Evolutionary conservation across 257 asterid species (phyloP).

Genomic region (Parsonsia alboflavescens): DNA sequence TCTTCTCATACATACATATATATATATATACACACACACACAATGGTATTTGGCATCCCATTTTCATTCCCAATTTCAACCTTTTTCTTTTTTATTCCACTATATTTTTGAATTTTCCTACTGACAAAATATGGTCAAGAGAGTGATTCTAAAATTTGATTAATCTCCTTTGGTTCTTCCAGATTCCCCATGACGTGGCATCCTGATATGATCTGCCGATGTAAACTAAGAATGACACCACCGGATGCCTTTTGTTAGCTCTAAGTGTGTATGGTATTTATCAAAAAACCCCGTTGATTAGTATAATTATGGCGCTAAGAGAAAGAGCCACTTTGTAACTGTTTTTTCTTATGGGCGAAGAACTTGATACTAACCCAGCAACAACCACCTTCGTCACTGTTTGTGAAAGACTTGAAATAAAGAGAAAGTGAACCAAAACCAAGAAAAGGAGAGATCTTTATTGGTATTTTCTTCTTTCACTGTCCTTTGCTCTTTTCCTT

Average conservation of each 20-base stretch:
- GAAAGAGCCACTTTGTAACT: neutral
- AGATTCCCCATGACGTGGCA: neutral
- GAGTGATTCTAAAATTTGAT: neutral
- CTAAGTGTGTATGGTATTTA: neutral
- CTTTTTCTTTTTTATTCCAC: neutral
- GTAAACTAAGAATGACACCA: neutral
- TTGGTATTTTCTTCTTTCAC: neutral
- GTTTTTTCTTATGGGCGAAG: neutral
- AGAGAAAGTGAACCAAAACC: neutral
- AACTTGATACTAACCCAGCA: neutral
- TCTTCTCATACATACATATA: too few relatives aligned
- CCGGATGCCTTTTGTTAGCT: slow-evolving; percentile 7
- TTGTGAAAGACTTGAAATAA: neutral
- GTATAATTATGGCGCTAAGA: slow-evolving; percentile 5
- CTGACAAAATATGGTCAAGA: neutral
- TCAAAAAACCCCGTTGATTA: neutral
- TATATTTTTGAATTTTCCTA: neutral
- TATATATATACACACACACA: too few relatives aligned
- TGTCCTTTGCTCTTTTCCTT: neutral
- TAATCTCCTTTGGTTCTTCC: neutral
- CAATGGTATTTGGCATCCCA: neutral
- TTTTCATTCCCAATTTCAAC: neutral
- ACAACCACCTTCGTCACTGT: neutral
- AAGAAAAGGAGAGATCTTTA: slow-evolving; percentile 4
- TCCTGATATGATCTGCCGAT: neutral